Conservation (phyloP, 2,329 filamentous ascomycete species). For the Sporothrix brasiliensis region DNA sequence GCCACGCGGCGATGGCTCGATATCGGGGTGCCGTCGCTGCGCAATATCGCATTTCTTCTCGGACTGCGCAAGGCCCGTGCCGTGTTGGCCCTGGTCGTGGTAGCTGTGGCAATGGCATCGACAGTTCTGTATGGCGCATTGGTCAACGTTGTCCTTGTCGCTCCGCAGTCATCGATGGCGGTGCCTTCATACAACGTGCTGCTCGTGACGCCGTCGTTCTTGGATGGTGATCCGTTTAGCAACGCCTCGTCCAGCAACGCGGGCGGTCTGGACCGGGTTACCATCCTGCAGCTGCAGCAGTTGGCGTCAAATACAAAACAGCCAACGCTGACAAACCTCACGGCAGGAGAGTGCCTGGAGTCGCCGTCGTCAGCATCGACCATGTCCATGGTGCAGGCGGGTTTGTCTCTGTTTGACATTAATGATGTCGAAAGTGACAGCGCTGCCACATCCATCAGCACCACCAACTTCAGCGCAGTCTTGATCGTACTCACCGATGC, state of each 20-base stretch:
- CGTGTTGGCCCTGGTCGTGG: constrained; percentile 37
- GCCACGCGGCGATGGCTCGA: constrained; percentile 53
- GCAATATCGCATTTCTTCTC: constrained; percentile 53
- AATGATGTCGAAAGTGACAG: neutral
- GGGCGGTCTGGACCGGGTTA: constrained; percentile 43
- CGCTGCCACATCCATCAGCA: neutral
- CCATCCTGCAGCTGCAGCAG: constrained; percentile 46
- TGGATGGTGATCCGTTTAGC: constrained; percentile 46
- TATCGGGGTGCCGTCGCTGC: constrained; percentile 56
- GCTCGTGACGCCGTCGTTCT: constrained; percentile 45
- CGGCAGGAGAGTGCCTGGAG: constrained; percentile 11
- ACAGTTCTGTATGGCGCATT: constrained; percentile 37
- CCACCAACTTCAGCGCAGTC: constrained; percentile 10
- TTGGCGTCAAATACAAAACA: constrained; percentile 37
- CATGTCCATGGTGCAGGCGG: neutral
- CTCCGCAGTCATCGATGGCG: neutral
- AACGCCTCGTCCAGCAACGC: constrained; percentile 43
- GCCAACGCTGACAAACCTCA: neutral
- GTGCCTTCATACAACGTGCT: constrained; percentile 41
- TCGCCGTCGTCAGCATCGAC: neutral
- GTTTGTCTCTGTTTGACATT: constrained; percentile 4
- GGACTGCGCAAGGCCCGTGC: constrained; percentile 44
- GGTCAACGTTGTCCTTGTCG: constrained; percentile 27
- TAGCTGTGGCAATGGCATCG: constrained; percentile 9
- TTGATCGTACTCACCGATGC: constrained; percentile 25